phyloP scores from a whole-genome alignment of 805 yeast genomes.

The Saturnispora zaruensis region DNA sequence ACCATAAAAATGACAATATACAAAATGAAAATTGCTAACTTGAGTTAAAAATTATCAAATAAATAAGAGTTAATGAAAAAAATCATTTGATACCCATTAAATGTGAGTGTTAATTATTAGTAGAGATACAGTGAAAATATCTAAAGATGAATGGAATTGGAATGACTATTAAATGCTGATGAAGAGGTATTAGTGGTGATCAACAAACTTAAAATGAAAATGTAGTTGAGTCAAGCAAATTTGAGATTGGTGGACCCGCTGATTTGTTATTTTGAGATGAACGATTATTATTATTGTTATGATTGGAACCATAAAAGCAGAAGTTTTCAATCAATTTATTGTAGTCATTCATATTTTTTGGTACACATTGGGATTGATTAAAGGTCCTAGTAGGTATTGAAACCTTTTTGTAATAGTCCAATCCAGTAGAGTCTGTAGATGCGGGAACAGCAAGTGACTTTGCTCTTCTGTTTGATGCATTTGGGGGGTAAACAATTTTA shows the following conservation, averaged over 20 bases:
- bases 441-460: conserved; percentile 6
- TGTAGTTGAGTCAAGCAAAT: not conserved
- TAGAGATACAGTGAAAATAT: not conserved
- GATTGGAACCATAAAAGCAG: conserved; percentile 22
- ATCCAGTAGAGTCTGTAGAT: not conserved
- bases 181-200: not conserved
- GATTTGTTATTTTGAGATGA: not conserved
- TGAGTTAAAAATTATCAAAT: not conserved
- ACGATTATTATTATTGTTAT: not conserved
- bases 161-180: not conserved
- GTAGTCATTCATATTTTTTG: conserved; percentile 13
- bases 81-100: not conserved
- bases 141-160: not conserved
- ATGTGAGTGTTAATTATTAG: not conserved
- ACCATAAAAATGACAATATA: not conserved
- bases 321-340: conserved; percentile 23
- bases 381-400: not conserved
- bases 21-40: not conserved
- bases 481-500: not conserved
- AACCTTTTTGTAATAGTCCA: not conserved
- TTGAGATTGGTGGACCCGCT: not conserved
- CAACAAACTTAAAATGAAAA: not conserved
- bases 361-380: not conserved
- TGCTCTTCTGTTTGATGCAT: not conserved
- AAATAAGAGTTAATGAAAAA: not conserved